phyloP scores from a whole-genome alignment of 2,329 filamentous ascomycete species.

The Curvularia sp. region DNA sequence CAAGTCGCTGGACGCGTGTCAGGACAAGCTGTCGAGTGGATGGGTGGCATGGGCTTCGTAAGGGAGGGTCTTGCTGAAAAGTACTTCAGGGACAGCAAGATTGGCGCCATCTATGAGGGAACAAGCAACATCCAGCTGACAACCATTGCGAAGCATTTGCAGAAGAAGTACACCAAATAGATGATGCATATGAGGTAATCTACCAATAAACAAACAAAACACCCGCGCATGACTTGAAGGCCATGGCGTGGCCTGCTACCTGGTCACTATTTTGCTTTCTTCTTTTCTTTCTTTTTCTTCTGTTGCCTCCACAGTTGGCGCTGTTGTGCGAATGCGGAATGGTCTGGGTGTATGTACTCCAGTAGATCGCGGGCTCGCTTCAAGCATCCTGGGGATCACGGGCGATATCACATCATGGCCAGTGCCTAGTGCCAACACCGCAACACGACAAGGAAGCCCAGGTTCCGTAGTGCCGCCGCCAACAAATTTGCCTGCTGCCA shows the following conservation, averaged over 20 bases:
- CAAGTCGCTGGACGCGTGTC: conserved; percentile 90
- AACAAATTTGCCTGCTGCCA: neutral
- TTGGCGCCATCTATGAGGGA: conserved; percentile 96
- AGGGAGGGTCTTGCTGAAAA: conserved; percentile 96
- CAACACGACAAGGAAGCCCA: neutral
- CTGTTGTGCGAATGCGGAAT: neutral
- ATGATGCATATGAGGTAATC: neutral
- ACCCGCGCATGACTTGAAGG: neutral
- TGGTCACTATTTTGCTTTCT: neutral
- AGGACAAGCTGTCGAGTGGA: conserved; percentile 93
- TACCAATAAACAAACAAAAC: neutral
- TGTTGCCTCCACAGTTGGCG: neutral
- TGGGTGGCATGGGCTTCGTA: conserved; percentile 99
- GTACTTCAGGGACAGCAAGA: conserved; percentile 97
- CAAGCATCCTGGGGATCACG: conserved; percentile 10
- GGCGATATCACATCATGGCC: neutral
- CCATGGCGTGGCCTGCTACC: neutral
- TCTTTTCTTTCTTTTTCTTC: neutral
- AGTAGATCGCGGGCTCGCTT: conserved; percentile 13
- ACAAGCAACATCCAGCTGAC: conserved; percentile 77
- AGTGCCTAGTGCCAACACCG: conserved; percentile 9
- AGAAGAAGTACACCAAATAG: conserved; percentile 70
- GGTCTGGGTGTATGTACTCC: neutral
- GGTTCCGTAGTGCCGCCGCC: neutral
- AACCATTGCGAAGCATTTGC: conserved; percentile 73